These are phyloP conservation scores for Psilocybe sp. DNA, from an alignment of 768 basidiomycete species.

Conservation along the genomic window DNA sequence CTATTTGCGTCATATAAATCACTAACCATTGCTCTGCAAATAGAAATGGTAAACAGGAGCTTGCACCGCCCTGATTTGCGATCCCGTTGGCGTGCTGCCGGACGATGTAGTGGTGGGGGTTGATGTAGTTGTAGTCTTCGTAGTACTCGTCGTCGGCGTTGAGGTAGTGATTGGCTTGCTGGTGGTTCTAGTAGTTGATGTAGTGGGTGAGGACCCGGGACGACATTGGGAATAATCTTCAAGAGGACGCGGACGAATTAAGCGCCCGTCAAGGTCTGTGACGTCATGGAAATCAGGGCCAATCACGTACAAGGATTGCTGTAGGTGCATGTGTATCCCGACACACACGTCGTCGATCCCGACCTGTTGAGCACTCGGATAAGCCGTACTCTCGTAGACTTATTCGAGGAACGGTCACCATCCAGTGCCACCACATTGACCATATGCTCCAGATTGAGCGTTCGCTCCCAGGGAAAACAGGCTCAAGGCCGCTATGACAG, in stretches of 20 bases:
- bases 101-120: conserved; percentile 27
- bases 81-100: conserved; percentile 36
- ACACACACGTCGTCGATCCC: conserved; percentile 40
- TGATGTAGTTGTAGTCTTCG: conserved; percentile 8
- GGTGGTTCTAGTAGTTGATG: conserved; percentile 13
- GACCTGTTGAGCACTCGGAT: conserved; percentile 23
- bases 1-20: neutral
- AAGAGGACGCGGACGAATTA: neutral
- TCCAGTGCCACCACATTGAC: conserved; percentile 41
- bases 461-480: conserved; percentile 12
- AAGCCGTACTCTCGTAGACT: neutral
- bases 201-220: conserved; percentile 30
- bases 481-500: conserved; percentile 7
- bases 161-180: conserved; percentile 1
- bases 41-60: conserved; percentile 57
- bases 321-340: conserved; percentile 40
- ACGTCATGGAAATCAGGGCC: too few relatives aligned
- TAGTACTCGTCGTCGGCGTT: conserved; percentile 5
- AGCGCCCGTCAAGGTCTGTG: neutral
- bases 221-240: conserved; percentile 56
- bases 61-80: conserved; percentile 51
- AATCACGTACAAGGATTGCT: conserved; percentile 33
- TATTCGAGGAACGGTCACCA: conserved; percentile 24
- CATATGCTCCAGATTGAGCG: conserved; percentile 39
- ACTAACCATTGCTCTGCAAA: conserved; percentile 45